Percentiles rank a stretch among this genome's conserved stretches.
These are phyloP conservation scores for Apiotrichum brassicae DNA, from an alignment of 1,284 basidiomycete species.

Conservation along the genomic window DNA sequence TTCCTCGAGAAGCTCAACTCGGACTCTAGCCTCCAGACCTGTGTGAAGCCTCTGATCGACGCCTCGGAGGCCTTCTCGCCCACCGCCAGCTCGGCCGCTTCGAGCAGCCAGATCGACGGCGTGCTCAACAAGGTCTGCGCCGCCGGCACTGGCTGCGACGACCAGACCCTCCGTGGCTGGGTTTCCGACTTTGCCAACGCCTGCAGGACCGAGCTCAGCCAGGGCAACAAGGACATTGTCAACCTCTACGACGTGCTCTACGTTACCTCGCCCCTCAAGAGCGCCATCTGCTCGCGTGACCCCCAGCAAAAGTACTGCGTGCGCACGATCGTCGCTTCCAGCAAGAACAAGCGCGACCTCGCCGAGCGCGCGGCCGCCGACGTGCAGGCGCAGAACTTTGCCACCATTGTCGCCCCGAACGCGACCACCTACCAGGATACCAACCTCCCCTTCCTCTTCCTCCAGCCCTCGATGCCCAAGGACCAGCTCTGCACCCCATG, in stretches of 20 bases:
- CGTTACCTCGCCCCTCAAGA: conserved; percentile 57
- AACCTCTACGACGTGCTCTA: conserved; percentile 73
- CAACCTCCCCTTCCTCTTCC: conserved; percentile 75
- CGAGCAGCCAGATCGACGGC: conserved; percentile 50
- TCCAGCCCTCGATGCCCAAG: conserved; percentile 53
- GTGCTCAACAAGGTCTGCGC: conserved; percentile 60
- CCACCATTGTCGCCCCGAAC: conserved; percentile 56
- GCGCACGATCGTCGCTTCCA: conserved; percentile 42
- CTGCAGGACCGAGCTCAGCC: conserved; percentile 62
- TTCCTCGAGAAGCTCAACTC: conserved; percentile 62
- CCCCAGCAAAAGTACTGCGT: conserved; percentile 61
- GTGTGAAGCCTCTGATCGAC: conserved; percentile 59
- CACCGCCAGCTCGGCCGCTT: conserved; percentile 52
- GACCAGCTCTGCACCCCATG: conserved; percentile 68
- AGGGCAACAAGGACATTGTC: conserved; percentile 51
- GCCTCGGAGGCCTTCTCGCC: conserved; percentile 61
- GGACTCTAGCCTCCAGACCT: conserved; percentile 56
- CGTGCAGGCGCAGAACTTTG: conserved; percentile 13
- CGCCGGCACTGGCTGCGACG: conserved; percentile 53
- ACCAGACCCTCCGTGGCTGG: conserved; percentile 55
- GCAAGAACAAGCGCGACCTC: conserved; percentile 21
- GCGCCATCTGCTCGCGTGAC: conserved; percentile 67
- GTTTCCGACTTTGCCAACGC: conserved; percentile 63
- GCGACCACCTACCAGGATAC: conserved; percentile 56
- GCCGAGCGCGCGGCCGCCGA: conserved; percentile 13